A percentile compares a stretch with the other conserved stretches of the same genome.
Evolutionary conservation across 2,329 filamentous ascomycete genomes (phyloP).

Genomic region (Cercospora zeae-maydis): DNA sequence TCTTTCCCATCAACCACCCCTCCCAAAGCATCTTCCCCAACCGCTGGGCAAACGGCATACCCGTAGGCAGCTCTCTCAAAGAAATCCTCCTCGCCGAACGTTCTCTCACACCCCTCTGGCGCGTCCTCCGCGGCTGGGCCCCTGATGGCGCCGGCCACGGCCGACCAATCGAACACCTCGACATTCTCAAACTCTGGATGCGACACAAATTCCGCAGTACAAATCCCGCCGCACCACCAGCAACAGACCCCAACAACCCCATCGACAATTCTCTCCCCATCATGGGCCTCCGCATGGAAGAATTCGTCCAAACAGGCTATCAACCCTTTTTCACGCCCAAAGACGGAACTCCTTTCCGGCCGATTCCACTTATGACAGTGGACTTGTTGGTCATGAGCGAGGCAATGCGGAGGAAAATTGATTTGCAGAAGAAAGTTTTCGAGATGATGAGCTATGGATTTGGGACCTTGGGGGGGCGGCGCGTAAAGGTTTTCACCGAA

Average conservation of each 20-base stretch:
- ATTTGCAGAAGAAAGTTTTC: constrained; percentile 53
- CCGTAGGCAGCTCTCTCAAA: constrained; percentile 45
- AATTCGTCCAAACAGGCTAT: constrained; percentile 13
- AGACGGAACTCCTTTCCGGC: constrained; percentile 2
- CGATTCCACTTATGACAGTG: constrained; percentile 15
- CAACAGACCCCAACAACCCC: not conserved
- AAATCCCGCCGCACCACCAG: constrained; percentile 23
- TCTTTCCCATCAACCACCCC: constrained; percentile 18
- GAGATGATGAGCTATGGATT: constrained; percentile 61
- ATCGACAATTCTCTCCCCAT: constrained; percentile 34
- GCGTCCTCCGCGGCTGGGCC: constrained; percentile 57
- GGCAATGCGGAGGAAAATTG: constrained; percentile 49
- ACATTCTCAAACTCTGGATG: constrained; percentile 57
- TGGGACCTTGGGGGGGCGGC: not conserved
- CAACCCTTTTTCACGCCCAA: constrained; percentile 12
- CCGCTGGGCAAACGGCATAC: constrained; percentile 14
- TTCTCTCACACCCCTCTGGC: constrained; percentile 47
- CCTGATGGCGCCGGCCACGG: constrained; percentile 19
- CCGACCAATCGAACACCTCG: constrained; percentile 38
- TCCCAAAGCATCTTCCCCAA: constrained; percentile 9
- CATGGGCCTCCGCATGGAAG: constrained; percentile 49
- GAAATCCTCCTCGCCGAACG: constrained; percentile 48
- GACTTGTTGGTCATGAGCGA: constrained; percentile 56
- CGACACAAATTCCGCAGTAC: constrained; percentile 51
- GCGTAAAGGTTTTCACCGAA: not conserved